Conservation (phyloP, 345 rosid species). For the Barbarea vulgaris region DNA sequence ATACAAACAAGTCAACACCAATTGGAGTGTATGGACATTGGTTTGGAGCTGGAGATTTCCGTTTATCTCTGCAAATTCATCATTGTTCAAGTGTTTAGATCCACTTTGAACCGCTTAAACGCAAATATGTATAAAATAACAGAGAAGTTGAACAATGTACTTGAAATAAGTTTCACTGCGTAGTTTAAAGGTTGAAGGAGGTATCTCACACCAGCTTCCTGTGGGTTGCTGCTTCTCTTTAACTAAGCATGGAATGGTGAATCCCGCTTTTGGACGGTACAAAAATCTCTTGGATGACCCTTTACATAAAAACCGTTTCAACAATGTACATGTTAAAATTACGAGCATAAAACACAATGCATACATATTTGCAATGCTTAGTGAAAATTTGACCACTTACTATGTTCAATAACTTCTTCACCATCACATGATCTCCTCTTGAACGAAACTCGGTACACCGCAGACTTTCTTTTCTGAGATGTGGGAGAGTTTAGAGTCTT, state of each 20-base stretch:
- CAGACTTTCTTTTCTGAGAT: conserved; percentile 51
- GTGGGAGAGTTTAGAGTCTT: conserved; percentile 36
- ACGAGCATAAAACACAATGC: background rate
- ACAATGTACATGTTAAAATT: background rate
- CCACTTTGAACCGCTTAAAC: background rate
- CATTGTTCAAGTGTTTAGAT: conserved; percentile 14
- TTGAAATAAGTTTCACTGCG: conserved; percentile 68
- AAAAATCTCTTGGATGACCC: conserved; percentile 62
- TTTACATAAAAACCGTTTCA: conserved; percentile 23
- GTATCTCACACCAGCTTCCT: conserved; percentile 70
- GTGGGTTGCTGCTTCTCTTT: conserved; percentile 48
- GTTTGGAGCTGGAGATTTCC: conserved; percentile 58
- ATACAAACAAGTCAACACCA: conserved; percentile 71
- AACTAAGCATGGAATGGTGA: conserved; percentile 44
- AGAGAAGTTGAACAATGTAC: conserved; percentile 39
- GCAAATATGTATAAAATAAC: background rate
- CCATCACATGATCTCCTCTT: conserved; percentile 71
- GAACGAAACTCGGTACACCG: conserved; percentile 60
- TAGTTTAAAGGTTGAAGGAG: conserved; percentile 71
- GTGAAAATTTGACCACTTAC: conserved; percentile 43
- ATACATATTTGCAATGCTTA: background rate
- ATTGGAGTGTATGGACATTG: conserved; percentile 62
- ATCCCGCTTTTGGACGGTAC: conserved; percentile 67
- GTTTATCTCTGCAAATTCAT: conserved; percentile 60
- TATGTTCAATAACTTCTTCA: conserved; percentile 52